Evolutionary conservation across 2,329 filamentous ascomycete genomes (phyloP).

Genomic region (Cadophora sp.): DNA sequence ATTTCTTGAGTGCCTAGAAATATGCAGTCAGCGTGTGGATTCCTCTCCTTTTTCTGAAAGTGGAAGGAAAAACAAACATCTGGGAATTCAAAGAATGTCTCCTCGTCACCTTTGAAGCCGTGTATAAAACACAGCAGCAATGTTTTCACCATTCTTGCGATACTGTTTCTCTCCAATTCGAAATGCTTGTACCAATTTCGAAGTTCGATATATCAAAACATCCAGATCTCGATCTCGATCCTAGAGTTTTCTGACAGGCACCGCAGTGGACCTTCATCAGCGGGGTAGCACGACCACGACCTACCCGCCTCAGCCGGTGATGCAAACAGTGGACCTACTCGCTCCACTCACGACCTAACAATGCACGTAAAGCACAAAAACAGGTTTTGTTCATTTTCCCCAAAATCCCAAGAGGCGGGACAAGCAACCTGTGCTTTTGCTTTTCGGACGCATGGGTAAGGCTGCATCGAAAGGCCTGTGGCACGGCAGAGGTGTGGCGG

Average conservation of each 20-base stretch:
- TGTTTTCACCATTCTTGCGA: conserved; percentile 58
- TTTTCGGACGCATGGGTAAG: not conserved
- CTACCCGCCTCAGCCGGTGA: not conserved
- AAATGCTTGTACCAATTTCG: not conserved
- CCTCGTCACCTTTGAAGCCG: conserved; percentile 74
- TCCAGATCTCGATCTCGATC: not conserved
- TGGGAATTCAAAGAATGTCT: conserved; percentile 74
- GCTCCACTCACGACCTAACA: not conserved
- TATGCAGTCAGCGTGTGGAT: conserved; percentile 9
- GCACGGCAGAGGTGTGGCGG: not conserved
- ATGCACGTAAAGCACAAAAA: not conserved
- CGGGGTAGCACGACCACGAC: not conserved
- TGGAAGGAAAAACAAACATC: conserved; percentile 45
- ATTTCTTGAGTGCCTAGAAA: conserved; percentile 59
- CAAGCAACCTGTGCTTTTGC: not conserved
- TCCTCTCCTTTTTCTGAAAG: not conserved
- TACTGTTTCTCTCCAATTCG: not conserved
- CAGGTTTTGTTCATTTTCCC: not conserved
- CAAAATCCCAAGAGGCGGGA: not conserved
- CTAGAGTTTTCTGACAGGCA: not conserved
- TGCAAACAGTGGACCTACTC: not conserved
- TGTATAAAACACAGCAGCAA: conserved; percentile 77
- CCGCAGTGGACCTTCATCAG: not conserved
- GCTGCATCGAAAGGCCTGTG: not conserved
- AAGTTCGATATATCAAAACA: not conserved